Conservation (phyloP, 192 early-diverging fungal species). For the Gigaspora rosea region DNA sequence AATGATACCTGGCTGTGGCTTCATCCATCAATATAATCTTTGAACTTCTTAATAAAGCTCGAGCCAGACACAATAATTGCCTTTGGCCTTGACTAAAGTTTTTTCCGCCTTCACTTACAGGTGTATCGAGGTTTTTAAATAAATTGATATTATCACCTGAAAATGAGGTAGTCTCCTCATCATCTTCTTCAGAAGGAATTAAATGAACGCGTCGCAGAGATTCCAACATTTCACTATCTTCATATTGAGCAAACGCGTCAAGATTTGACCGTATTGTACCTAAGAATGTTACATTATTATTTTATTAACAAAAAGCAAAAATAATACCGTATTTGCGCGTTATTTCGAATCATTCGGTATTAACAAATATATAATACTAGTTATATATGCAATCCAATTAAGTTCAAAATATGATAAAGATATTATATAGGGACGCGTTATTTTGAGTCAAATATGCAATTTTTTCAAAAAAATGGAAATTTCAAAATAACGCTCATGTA, state of each 20-base stretch:
- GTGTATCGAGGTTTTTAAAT: conserved; percentile 53
- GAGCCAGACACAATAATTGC: no score
- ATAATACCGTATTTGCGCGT: no score
- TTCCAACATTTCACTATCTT: conserved; percentile 66
- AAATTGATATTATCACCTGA: conserved; percentile 41
- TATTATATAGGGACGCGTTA: no score
- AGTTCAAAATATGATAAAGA: no score
- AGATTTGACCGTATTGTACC: conserved; percentile 77
- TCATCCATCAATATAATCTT: conserved; percentile 51
- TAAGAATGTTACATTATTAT: background rate
- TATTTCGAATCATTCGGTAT: no score
- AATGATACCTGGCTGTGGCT: conserved; percentile 43
- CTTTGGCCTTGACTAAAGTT: no score
- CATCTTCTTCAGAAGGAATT: conserved; percentile 36
- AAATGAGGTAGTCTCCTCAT: conserved; percentile 25
- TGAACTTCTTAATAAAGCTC: no score
- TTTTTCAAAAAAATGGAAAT: no score
- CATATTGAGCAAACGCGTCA: conserved; percentile 73
- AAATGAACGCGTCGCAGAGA: conserved; percentile 69
- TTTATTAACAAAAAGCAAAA: background rate
- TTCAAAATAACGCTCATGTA: no score
- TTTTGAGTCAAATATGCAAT: no score
- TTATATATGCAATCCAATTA: no score
- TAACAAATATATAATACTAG: no score
- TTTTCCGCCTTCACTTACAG: conserved; percentile 66